Base-by-base conservation (phyloP, 1,139 yeast species). In the Diutina scorzettiae region DNA sequence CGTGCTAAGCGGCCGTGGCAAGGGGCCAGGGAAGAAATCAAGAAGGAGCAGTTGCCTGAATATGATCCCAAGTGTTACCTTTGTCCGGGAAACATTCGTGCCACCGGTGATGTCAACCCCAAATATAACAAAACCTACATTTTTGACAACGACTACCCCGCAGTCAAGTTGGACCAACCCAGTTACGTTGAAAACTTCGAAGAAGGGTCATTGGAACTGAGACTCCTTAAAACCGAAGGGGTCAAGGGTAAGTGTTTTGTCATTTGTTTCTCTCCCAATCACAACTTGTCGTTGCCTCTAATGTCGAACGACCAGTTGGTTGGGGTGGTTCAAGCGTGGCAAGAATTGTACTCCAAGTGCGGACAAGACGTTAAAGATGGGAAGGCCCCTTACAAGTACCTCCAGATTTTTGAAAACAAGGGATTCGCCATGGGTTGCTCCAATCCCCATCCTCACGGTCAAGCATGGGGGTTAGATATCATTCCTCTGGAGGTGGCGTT, bases 351-450 rank as follows among this genome's bases (percentile, higher is more conserved):
- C 56, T 42, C 53, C 27, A 66, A 63, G 33, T 53, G 70, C 40
- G 54, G 64, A 30, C 46, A 48, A 14, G 70, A 69, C 43, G 66
- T 76, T 1, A 44, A 49, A 8, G 55, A 53, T 4, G 66, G 65
- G 27, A 56, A 57, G 4, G 71, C 71, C 24, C 75, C 81, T 23
- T 73, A 58, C 55, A 69, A 67, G 48, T 81, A 81, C 58, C 62
- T 81, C 47, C 89, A 81, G 60, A 78, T 81, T 40, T 81, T 81
- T 54, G 91, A 81, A 54, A 81, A 81, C 57, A 81, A 81, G 60
- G 91, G 91, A 24, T 66, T 76, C 42, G 83, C 84, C 6, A 81
- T 81, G 91, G 89, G 91, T 31, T 81, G 89, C 53, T 79, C 87
- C 2, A 81, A 81, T 53, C 83, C 87, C 3, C 91, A 81, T 56